A percentile compares a stretch with the other conserved stretches of the same genome.
Conservation (phyloP, 164 flowering plant genomes). For the Echeveria elegans region DNA sequence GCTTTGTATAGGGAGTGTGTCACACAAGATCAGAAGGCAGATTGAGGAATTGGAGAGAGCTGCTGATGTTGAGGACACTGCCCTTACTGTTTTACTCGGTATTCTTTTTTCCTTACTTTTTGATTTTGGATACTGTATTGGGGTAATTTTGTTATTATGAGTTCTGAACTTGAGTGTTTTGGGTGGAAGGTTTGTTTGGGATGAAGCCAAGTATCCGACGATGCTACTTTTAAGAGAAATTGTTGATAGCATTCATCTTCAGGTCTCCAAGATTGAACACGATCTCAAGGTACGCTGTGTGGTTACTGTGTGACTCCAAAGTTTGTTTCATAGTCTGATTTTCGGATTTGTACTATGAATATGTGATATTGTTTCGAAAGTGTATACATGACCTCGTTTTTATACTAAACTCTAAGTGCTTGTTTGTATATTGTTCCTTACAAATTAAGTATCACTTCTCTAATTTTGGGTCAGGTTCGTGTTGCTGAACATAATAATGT, state of each 20-base stretch:
- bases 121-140: neutral
- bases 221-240: conserved; percentile 13
- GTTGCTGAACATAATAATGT: conserved; percentile 90
- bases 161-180: neutral
- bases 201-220: conserved; percentile 20
- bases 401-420: too few relatives aligned
- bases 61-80: conserved; percentile 48
- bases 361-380: too few relatives aligned
- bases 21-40: conserved; percentile 88
- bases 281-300: conserved; percentile 14
- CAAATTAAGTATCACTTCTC: neutral
- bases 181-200: conserved; percentile 59
- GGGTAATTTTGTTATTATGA: neutral
- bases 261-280: conserved; percentile 14
- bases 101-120: neutral
- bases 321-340: neutral
- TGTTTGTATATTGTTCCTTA: neutral
- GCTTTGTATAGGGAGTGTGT: conserved; percentile 82
- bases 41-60: conserved; percentile 86
- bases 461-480: conserved; percentile 52
- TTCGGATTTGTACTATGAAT: neutral
- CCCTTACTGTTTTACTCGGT: conserved; percentile 81
- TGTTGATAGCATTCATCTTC: conserved; percentile 15
- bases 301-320: neutral
- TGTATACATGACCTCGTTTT: too few relatives aligned